Base-by-base conservation (phyloP, 805 yeast species). In the Tanozyma kutaoensis region DNA sequence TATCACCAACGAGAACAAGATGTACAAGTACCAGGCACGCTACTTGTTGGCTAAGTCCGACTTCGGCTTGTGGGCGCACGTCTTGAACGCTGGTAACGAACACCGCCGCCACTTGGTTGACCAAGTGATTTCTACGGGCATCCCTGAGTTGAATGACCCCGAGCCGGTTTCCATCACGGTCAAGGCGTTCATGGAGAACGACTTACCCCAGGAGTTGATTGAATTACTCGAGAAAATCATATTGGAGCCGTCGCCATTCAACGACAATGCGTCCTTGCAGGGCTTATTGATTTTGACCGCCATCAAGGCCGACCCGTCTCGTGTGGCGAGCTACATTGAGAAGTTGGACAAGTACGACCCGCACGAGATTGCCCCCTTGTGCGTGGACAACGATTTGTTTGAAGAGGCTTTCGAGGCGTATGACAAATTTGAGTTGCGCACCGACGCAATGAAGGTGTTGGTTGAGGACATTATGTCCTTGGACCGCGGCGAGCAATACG, bases 11-110 rank as follows among this genome's bases (percentile, higher is more conserved):
- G 97, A 91, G 47, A 91, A 91, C 54, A 72, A 91, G 42, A 91
- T 91, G 99, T 91, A 80, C 69, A 91, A 91, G 55, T 88, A 91
- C 58, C 98, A 91, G 65, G 97, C 97, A n/a, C 76, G 97, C 53
- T 91, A 91, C 50, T 66, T 91, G 43, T 69, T 91, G 41, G 64
- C 72, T 34, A 79, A 94, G 52, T 82, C 95, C n/a, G 95, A 91
- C 48, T 62, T 74, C 14, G 66, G 55, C 5, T 66, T 91, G 38
- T 91, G 97, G 96, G 57, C 70, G 30, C 64, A 63, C 39, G 98
- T 91, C 4, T 66, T 91, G 47, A 44, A 62, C 33, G 69, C 66
- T 24, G 91, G 78, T 25, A 85, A 81, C 52, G 62, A 72, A 35
- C 93, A 88, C 62, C 76, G 95, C 59, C 77, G 94, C 50, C 93